Conservation (phyloP, 495 filamentous ascomycete species). For the Talaromyces proteolyticus region DNA sequence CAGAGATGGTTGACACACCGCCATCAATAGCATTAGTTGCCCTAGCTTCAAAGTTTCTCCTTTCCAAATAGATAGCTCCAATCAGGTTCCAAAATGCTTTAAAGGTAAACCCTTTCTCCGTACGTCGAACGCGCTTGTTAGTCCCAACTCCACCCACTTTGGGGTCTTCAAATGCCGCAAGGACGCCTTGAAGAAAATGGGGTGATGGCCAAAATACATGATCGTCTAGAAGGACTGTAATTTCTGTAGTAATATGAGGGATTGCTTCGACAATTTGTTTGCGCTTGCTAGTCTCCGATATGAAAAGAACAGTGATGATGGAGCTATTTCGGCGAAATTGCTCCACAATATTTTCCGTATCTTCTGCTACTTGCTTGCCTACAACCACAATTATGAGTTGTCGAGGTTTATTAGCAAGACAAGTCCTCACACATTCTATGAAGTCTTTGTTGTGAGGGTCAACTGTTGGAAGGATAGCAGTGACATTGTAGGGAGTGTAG, state of each 20-base stretch:
- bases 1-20: slow-evolving; percentile 51
- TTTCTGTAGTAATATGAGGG: slow-evolving; percentile 30
- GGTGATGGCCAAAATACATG: slow-evolving; percentile 45
- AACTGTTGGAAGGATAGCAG: slow-evolving; percentile 48
- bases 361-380: slow-evolving; percentile 8
- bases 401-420: slow-evolving; percentile 21
- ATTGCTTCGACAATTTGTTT: slow-evolving; percentile 38
- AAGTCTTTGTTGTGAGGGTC: slow-evolving; percentile 25
- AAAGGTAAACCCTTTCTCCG: slow-evolving; percentile 16
- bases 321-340: slow-evolving; percentile 7
- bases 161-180: slow-evolving; percentile 46
- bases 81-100: slow-evolving; percentile 44
- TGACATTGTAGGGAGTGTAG: slow-evolving; percentile 42
- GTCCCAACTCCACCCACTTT: slow-evolving; percentile 46
- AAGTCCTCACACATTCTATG: slow-evolving; percentile 19
- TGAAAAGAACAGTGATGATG: slow-evolving; percentile 22
- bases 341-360: slow-evolving; percentile 6
- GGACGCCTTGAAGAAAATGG: slow-evolving; percentile 35
- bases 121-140: slow-evolving; percentile 39
- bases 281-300: slow-evolving; percentile 37
- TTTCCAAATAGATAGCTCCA: slow-evolving; percentile 45
- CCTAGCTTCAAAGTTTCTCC: slow-evolving; percentile 52
- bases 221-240: slow-evolving; percentile 47
- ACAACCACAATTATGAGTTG: slow-evolving; percentile 30
- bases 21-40: slow-evolving; percentile 49